phyloP scores from a whole-genome alignment of 2,329 filamentous ascomycete genomes.

The Fusarium palustre region DNA sequence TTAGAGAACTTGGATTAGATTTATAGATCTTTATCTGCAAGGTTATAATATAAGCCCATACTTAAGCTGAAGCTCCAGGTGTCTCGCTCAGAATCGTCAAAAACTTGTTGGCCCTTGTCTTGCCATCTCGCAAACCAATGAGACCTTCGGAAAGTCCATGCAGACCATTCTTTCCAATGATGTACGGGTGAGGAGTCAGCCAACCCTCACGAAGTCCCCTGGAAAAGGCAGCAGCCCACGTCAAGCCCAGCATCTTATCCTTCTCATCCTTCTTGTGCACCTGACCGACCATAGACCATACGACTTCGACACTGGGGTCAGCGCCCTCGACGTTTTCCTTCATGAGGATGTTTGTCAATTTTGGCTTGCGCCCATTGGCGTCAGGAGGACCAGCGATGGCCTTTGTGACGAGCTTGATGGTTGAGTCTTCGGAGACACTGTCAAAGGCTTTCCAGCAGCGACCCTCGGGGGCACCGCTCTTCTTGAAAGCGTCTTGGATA shows the following conservation, averaged over 20 bases:
- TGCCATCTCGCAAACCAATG: not conserved
- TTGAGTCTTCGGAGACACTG: conserved; percentile 5
- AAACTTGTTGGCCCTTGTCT: conserved; percentile 2
- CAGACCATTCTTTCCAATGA: conserved; percentile 2
- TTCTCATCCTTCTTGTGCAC: conserved; percentile 11
- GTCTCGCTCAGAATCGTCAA: conserved; percentile 6
- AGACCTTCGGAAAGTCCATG: not conserved
- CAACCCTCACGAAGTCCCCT: conserved; percentile 31
- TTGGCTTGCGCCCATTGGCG: not conserved
- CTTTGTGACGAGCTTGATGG: not conserved
- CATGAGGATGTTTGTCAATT: conserved; percentile 4
- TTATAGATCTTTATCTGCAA: not conserved
- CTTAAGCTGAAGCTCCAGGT: not conserved
- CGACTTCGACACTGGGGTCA: conserved; percentile 10
- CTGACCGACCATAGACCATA: not conserved
- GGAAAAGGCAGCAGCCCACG: conserved; percentile 4
- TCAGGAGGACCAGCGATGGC: conserved; percentile 10
- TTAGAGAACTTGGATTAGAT: not conserved
- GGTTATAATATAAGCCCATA: fast-evolving
- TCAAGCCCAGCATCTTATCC: not conserved
- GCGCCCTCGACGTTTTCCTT: not conserved
- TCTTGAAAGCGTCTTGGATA: conserved; percentile 5
- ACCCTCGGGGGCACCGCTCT: not conserved
- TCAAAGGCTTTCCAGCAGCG: conserved; percentile 16
- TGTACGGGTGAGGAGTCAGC: conserved; percentile 27